Percentiles rank a stretch among this genome's conserved stretches.
Evolutionary conservation across 306 rosid species (phyloP).

Genomic region (Calophaca sinica): DNA sequence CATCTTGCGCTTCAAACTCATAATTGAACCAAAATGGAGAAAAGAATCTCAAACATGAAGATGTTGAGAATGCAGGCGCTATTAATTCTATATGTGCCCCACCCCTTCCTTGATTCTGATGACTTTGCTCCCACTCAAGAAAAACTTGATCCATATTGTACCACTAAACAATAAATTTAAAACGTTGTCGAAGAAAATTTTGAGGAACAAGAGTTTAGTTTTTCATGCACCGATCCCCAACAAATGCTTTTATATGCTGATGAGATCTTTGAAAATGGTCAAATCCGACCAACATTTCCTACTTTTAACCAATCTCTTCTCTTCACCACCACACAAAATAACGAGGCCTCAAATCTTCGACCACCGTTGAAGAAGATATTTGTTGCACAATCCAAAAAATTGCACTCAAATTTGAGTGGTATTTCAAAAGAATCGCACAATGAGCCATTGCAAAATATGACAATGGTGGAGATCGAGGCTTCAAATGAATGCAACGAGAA

Average conservation of each 20-base stretch:
- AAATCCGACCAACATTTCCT: slow-evolving; percentile 49
- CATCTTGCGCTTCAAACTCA: background rate
- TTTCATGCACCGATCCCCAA: slow-evolving; percentile 49
- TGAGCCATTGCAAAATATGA: background rate
- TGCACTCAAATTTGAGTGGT: background rate
- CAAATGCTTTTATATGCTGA: slow-evolving; percentile 26
- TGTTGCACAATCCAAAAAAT: slow-evolving; percentile 20
- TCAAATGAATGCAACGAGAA: slow-evolving; percentile 43
- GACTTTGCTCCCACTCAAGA: background rate
- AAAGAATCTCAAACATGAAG: background rate
- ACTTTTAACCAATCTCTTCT: slow-evolving; percentile 51
- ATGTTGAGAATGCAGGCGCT: background rate
- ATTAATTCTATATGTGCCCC: background rate
- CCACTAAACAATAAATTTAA: background rate
- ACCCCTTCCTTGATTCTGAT: background rate
- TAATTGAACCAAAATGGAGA: background rate
- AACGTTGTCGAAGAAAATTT: background rate
- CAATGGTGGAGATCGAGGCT: background rate
- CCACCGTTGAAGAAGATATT: slow-evolving; percentile 62
- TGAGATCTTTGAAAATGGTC: too few species aligned
- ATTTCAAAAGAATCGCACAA: background rate
- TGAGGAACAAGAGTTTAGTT: slow-evolving; percentile 61
- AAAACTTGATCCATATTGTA: background rate
- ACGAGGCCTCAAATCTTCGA: slow-evolving; percentile 1
- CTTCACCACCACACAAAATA: background rate